phyloP scores from a whole-genome alignment of 2,329 filamentous ascomycete genomes.

The Botrytis aclada region DNA sequence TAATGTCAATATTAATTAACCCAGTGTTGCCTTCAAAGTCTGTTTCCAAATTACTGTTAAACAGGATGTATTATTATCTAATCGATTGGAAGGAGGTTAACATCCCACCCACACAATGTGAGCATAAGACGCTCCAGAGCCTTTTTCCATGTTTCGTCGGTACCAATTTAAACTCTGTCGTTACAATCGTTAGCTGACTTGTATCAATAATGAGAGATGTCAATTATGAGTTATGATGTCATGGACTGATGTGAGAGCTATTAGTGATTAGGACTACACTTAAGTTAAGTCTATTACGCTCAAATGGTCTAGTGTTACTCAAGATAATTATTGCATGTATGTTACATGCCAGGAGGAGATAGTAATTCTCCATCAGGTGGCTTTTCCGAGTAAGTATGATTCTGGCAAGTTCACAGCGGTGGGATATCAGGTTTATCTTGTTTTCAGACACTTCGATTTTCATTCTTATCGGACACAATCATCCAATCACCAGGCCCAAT shows the following conservation, averaged over 20 bases:
- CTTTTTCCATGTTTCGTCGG: not conserved
- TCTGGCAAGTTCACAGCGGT: not conserved
- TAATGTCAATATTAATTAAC: not conserved
- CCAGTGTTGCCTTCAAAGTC: fast-evolving
- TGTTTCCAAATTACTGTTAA: no score
- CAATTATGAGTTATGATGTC: not conserved
- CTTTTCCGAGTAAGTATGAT: not conserved
- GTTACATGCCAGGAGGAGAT: fast-evolving
- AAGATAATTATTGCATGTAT: not conserved
- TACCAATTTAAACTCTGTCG: not conserved
- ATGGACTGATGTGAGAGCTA: not conserved
- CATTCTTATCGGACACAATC: not conserved
- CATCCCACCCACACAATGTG: no score
- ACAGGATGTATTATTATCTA: no score
- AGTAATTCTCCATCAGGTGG: not conserved
- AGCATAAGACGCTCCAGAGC: not conserved
- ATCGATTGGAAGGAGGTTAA: no score
- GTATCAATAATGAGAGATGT: not conserved
- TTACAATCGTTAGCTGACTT: not conserved
- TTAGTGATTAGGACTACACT: not conserved
- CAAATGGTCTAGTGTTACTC: not conserved
- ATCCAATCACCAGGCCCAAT: not conserved
- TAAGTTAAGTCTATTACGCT: not conserved
- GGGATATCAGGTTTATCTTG: not conserved
- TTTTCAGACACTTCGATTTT: not conserved